Evolutionary conservation across 805 yeast genomes (phyloP), one percentile per base, ranked within the genome.

Genomic region (Metschnikowia dekortorum): DNA sequence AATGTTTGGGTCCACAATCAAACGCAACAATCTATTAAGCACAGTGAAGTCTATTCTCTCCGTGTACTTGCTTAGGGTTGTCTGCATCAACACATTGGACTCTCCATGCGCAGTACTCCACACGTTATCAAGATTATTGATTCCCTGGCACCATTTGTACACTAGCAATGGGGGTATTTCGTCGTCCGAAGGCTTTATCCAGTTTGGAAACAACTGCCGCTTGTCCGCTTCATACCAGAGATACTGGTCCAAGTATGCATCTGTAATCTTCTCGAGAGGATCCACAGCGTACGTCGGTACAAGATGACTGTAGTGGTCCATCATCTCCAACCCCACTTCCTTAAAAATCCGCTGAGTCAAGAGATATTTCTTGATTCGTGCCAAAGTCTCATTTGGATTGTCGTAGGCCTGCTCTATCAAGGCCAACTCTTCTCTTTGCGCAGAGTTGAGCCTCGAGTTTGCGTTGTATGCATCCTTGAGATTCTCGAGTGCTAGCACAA

Each of bases 321-420:
- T 83, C 95, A 94, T 85, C 48, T 89, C 92, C 35, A 94, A 62
- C 1, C 83, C 82, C 2, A 85, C 89, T 51, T 94, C 97, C 63
- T 91, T 91, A 70, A 94, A 94, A 8, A 89, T 94, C 53, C 98
- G 76, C 65, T 91, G 97, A 0, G 97, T 87, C 50, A 90, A 71
- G 43, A 94, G 68, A 39, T 84, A 83, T 59, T 85, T 85, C 67
- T 94, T 94, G 49, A 94, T 80, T 54, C 96, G 80, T 13, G 85
- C 86, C 51, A 94, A 72, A 53, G 91, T 85, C 62, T 95, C 98
- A 64, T 90, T 96, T 0, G 99, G 99, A 58, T 89, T 89, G 61
- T 94, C 99, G 64, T 89, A 94, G 0, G 98, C 98, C 61, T 90
- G 96, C 62, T 94, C 99, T 43, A 94, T 89, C 53, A 92, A 72